Conservation (phyloP, 176 grass and related monocot genomes). For the Cocos nucifera region DNA sequence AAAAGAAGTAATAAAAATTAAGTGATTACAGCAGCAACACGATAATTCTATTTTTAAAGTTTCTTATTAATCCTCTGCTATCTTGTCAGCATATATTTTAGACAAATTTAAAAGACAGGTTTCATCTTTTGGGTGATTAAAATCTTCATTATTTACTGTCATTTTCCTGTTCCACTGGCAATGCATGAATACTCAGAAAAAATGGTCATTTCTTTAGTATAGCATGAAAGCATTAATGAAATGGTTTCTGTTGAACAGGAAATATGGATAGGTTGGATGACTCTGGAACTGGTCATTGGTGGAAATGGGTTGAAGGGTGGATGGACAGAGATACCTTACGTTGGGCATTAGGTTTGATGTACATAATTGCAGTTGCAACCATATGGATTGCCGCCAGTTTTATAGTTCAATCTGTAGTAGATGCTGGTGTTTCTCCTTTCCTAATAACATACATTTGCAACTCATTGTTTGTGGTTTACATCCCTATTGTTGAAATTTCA, state of each 20-base stretch:
- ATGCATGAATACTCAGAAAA: no score
- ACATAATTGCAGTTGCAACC: constrained; percentile 68
- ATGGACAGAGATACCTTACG: constrained; percentile 38
- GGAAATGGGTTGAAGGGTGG: constrained; percentile 19
- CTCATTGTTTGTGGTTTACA: constrained; percentile 83
- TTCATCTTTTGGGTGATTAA: no score
- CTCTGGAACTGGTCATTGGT: constrained; percentile 1
- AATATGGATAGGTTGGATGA: constrained; percentile 7
- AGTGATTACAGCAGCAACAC: no score
- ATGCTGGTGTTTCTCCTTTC: constrained; percentile 87
- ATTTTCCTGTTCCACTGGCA: no score
- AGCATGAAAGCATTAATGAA: no score
- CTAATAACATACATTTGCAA: constrained; percentile 96
- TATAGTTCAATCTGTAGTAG: constrained; percentile 96
- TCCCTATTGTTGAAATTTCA: constrained; percentile 72
- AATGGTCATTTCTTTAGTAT: no score
- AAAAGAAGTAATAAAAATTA: no score
- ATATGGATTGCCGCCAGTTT: constrained; percentile 99
- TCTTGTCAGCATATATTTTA: no score
- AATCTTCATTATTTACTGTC: no score
- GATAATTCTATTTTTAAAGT: no score
- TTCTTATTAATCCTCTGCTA: no score
- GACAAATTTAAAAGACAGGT: no score
- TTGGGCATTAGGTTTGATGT: constrained; percentile 80
- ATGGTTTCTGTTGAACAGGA: constrained; percentile 4